Base-by-base conservation (phyloP, 179 eudicot species). In the Beta macrorhiza region DNA sequence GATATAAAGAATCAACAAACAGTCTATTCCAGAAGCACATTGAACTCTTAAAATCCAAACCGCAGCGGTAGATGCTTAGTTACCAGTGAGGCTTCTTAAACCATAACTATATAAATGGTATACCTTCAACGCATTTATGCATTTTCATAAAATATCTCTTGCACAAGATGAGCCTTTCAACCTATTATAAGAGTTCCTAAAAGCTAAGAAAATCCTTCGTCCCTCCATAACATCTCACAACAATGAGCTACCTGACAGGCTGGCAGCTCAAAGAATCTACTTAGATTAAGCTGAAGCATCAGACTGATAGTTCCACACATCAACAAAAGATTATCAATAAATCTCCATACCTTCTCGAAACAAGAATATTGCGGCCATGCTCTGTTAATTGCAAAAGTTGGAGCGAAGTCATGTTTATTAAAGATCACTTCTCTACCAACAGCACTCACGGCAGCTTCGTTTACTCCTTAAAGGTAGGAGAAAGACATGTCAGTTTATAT, bases 311-410 rank as follows among this genome's bases (percentile, higher is more conserved):
- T 52, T 25, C 47, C 29, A 20, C 42, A 20, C 56, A 32, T n/a
- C 22, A 58, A 62, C n/a, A 73, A 51, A 13, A 16, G 17, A 10
- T 49, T 4, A 72, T 52, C 20, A 44, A 5, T 37, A n/a, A 32
- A 68, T 78, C 49, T 16, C 49, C 13, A 19, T 84, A 91, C 97
- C 97, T 90, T 86, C 93, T 91, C 1, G 98, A 94, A 76, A 90
- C 89, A 81, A 93, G 88, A 87, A 96, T 86, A 81, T 87, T 84
- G 42, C 93, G 92, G 59, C 99, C 99, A 87, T 84, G 98, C 86
- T 92, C 97, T 67, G 97, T 96, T 81, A 96, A 84, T 85, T 90
- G 97, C 86, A 96, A 87, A 76, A 94, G 92, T 87, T 96, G 99
- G 85, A 94, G 98, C 78, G 99, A 96, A 85, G 98, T 86, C 99